A percentile compares a stretch with the other conserved stretches of the same genome.
Evolutionary conservation across 345 rosid genomes (phyloP).

Genomic region (Triadica sebifera): DNA sequence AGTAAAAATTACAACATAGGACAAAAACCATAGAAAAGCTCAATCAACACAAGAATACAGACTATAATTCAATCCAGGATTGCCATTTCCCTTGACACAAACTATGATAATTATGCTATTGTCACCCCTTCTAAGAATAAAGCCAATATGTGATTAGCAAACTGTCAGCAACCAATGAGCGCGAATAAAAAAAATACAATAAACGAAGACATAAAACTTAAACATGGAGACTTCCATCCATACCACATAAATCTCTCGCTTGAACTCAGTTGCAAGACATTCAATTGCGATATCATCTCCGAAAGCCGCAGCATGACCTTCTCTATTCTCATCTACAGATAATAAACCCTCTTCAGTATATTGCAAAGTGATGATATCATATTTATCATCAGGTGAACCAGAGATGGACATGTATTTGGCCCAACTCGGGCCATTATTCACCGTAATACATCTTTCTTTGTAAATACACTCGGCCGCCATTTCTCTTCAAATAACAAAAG

Average conservation of each 20-base stretch:
- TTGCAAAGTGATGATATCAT: constrained; percentile 85
- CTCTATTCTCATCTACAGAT: constrained; percentile 80
- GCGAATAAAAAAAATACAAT: background rate
- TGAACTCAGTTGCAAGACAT: constrained; percentile 94
- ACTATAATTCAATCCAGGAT: background rate
- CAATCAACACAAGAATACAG: background rate
- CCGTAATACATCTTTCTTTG: constrained; percentile 83
- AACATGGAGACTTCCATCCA: constrained; percentile 9
- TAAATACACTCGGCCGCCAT: constrained; percentile 86
- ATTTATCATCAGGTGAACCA: constrained; percentile 84
- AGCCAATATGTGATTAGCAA: too few species aligned
- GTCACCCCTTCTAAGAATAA: too few species aligned
- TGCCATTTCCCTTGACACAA: background rate
- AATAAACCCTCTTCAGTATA: constrained; percentile 93
- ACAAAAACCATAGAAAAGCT: background rate
- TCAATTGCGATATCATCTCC: constrained; percentile 99
- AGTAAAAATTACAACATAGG: too few species aligned
- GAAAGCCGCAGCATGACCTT: constrained; percentile 87
- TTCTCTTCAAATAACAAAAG: constrained; percentile 60
- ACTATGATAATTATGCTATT: background rate
- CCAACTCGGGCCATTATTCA: constrained; percentile 83
- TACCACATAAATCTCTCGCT: constrained; percentile 89
- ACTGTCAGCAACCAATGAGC: background rate
- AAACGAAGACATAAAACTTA: background rate
- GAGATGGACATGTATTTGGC: constrained; percentile 94